phyloP scores from a whole-genome alignment of 2,329 filamentous ascomycete genomes.

The Blastomyces parvus region DNA sequence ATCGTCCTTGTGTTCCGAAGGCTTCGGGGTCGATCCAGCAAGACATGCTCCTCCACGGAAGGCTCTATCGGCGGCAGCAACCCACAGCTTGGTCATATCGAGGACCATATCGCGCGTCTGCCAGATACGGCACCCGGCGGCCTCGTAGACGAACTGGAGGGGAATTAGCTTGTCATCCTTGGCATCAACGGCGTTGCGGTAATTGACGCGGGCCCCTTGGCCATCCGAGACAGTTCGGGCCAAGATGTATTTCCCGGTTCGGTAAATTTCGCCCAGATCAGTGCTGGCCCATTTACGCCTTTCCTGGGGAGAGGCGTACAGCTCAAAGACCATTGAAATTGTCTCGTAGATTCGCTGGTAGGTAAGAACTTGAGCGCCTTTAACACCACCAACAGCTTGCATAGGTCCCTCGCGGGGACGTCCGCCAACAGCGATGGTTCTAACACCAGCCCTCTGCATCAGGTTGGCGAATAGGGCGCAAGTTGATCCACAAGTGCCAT shows the following conservation, averaged over 20 bases:
- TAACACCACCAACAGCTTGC: constrained; percentile 57
- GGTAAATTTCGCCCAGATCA: constrained; percentile 14
- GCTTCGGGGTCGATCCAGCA: constrained; percentile 3
- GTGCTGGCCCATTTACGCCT: constrained; percentile 11
- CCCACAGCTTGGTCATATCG: constrained; percentile 47
- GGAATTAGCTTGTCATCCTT: constrained; percentile 38
- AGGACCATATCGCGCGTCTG: constrained; percentile 47
- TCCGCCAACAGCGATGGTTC: constrained; percentile 52
- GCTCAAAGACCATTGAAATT: not conserved
- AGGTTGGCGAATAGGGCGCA: constrained; percentile 51
- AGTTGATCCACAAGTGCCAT: constrained; percentile 52
- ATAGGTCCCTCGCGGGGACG: constrained; percentile 47
- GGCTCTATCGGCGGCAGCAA: constrained; percentile 31
- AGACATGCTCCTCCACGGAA: constrained; percentile 35
- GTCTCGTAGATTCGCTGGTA: constrained; percentile 22
- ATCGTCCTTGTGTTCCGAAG: not conserved
- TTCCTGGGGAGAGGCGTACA: constrained; percentile 11
- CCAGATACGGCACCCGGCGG: constrained; percentile 53
- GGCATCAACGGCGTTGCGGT: constrained; percentile 38
- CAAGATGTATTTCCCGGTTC: constrained; percentile 12
- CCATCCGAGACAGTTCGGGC: constrained; percentile 11
- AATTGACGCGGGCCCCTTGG: constrained; percentile 34
- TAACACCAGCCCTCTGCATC: constrained; percentile 46
- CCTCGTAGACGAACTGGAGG: constrained; percentile 52
- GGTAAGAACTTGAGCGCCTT: constrained; percentile 37